Percentiles rank a stretch among this genome's conserved stretches.
phyloP scores from a whole-genome alignment of 2,329 filamentous ascomycete genomes.

The Pseudocercospora eumusae region DNA sequence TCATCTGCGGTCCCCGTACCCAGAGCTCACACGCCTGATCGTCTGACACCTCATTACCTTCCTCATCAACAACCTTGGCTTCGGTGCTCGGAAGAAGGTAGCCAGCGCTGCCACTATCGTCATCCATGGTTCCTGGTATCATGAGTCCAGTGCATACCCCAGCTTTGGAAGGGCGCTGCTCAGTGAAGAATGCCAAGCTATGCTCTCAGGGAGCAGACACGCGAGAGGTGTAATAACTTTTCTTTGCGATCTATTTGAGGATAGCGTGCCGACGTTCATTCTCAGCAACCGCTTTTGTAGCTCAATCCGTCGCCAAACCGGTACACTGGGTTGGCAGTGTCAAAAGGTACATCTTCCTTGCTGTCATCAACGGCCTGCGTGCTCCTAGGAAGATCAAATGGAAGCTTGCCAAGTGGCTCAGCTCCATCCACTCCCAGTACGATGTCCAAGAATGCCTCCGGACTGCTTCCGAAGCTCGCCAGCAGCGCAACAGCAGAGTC shows the following conservation, averaged over 20 bases:
- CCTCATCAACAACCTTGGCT: conserved; percentile 44
- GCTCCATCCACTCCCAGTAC: conserved; percentile 43
- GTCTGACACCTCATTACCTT: conserved; percentile 45
- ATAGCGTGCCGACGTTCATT: background rate
- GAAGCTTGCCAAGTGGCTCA: conserved; percentile 47
- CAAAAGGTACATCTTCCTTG: conserved; percentile 43
- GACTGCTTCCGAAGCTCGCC: conserved; percentile 46
- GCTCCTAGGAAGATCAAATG: conserved; percentile 52
- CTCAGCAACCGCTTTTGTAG: conserved; percentile 29
- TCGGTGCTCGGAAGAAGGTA: conserved; percentile 43
- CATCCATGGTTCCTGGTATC: conserved; percentile 55
- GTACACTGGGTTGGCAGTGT: conserved; percentile 42
- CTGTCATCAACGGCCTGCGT: conserved; percentile 46
- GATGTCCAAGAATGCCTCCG: conserved; percentile 50
- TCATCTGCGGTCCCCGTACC: conserved; percentile 70
- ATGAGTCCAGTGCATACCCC: conserved; percentile 70
- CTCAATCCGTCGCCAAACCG: conserved; percentile 41
- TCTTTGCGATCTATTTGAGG: background rate
- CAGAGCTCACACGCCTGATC: conserved; percentile 69
- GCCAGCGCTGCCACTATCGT: conserved; percentile 49
- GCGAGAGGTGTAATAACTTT: background rate
- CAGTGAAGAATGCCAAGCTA: background rate
- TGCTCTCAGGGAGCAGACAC: background rate
- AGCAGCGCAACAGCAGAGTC: conserved; percentile 44
- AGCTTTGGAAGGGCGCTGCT: too few relatives aligned